These are phyloP conservation scores for Rhodotorula kratochvilovae DNA, from an alignment of 768 basidiomycete species.

Conservation along the genomic window DNA sequence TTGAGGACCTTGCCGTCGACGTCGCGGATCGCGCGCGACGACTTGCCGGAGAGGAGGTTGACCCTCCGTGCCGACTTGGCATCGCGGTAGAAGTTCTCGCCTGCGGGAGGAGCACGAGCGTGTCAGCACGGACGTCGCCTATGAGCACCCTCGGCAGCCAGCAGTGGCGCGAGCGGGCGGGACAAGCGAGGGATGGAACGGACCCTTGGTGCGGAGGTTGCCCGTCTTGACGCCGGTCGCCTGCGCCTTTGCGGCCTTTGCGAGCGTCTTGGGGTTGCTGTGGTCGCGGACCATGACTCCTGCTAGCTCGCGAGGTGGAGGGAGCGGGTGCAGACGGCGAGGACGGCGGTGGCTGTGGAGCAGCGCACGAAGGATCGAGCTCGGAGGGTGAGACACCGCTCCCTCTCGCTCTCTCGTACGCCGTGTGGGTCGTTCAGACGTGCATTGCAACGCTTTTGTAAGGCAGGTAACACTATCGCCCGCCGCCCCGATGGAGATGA, in stretches of 20 bases:
- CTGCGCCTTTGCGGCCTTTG: slow-evolving; percentile 23
- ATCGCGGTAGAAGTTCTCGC: slow-evolving; percentile 91
- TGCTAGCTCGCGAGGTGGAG: background rate
- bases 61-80: slow-evolving; percentile 76
- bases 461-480: too few species aligned
- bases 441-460: too few species aligned
- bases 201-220: slow-evolving; percentile 37
- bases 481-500: too few species aligned
- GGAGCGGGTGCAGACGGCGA: background rate
- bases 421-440: too few species aligned
- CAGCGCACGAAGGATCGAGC: too few species aligned
- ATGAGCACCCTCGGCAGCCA: background rate
- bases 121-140: background rate
- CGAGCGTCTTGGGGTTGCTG: slow-evolving; percentile 29
- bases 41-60: slow-evolving; percentile 86
- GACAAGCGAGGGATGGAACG: background rate
- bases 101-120: slow-evolving; percentile 44
- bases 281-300: slow-evolving; percentile 27
- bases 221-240: slow-evolving; percentile 40
- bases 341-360: background rate
- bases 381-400: too few species aligned
- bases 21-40: slow-evolving; percentile 72
- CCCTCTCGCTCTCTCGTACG: too few species aligned
- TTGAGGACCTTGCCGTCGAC: slow-evolving; percentile 85
- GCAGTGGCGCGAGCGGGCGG: background rate